Evolutionary conservation across 1,284 basidiomycete genomes (phyloP), one percentile per base, ranked within the genome.

Genomic region (Hemileia vastatrix): DNA sequence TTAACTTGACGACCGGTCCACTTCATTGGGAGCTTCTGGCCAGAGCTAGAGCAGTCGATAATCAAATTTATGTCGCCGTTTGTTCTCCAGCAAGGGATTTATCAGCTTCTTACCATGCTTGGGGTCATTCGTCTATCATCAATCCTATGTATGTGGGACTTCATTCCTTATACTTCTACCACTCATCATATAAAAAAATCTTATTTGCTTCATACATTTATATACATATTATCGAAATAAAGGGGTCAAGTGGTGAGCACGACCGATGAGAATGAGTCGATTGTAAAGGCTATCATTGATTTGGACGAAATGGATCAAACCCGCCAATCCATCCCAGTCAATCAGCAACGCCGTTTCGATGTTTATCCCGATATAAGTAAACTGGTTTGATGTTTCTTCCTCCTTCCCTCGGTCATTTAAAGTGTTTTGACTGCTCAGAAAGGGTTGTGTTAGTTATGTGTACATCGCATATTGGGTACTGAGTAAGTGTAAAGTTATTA

Each of bases 1-100:
- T 93, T 80, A 92, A 90, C 72, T 76, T 79, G 65, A 96, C 93
- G 0, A 97, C 94, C 0, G 95, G 95, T 0, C 94, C 94, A 0
- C 79, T 96, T 57, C 91, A 97, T 75, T 99, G 94, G 94, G 90
- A 94, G 69, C 80, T 98, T 1, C 81, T 99, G 9, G 88, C 91
- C 72, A 83, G 89, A 57, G 85, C 86, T 59, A 91, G 92, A 62
- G 94, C 94, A 6, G 83, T 92, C 31, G 94, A 99, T 75, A 96
- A 98, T 72, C 94, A 98, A 77, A 83, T 97, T 19, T 99, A 85
- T 78, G 85, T 95, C 66, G 83, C 88, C 1, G 94, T 93, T 86
- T 96, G 92, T 77, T 96, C 92, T 66, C 92, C 93, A 32, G 92
- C 95, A 1, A 83, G 94, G 40, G 88, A 95, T 68, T 76, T 86